Base-by-base conservation (phyloP, 768 basidiomycete genomes). In the Hericium alpestre region DNA sequence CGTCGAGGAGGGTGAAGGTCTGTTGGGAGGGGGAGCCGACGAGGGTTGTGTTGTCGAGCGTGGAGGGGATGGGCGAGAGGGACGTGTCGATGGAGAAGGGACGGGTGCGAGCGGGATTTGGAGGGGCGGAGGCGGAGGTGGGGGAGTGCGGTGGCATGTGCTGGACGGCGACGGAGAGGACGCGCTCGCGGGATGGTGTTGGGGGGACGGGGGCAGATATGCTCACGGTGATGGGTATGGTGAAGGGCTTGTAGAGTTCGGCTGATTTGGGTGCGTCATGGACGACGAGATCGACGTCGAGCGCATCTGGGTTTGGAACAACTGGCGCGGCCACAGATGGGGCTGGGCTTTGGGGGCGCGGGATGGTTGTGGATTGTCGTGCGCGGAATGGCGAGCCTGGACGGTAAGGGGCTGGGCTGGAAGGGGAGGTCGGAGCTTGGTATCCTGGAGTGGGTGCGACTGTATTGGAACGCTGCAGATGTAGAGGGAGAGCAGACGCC, bases 401-500 rank as follows among this genome's bases (percentile, higher is more conserved):
- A 68, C 79, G 63, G 73, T 80, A 59, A 66, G 79, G 55, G 56
- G 71, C 59, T 11, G 69, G 73, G 38, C 65, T 74, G 10, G 86
- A 78, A 16, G 85, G 78, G 48, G 71, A 71, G 38, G 71, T 70
- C 0, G 74, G 71, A 23, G 22, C 1, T n/a, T 50, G 48, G 48
- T 20, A 16, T 10, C 80, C 80, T 10, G 84, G 81, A 10, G 86
- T 66, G 12, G 73, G 66, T 0, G 69, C 55, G 1, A 71, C 67
- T 10, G 72, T 71, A 6, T 73, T 63, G 16, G 70, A 69, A 20
- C 83, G 80, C 64, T 90, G 89, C n/a, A 92, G 73, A 68, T 92
- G 80, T 7, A 81, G 75, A 0, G 89, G 90, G 20, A 91, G 70
- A 1, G 90, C 88, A n/a, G 87, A 84, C 1, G 75, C 78, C 9